Evolutionary conservation across 129 eudicot species (phyloP).

Genomic region (Flaveria bidentis): DNA sequence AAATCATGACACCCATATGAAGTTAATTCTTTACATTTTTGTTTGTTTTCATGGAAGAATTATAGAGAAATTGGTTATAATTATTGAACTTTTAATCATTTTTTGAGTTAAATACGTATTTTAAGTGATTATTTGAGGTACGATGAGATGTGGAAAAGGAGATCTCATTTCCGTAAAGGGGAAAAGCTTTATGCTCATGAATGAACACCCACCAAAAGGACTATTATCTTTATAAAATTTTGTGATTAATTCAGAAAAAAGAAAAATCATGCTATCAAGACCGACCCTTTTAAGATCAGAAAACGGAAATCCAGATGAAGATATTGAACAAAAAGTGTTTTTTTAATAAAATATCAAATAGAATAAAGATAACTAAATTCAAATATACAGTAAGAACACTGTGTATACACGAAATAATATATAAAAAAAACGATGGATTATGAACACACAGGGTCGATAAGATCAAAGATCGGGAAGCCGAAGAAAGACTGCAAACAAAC

Average conservation of each 20-base stretch:
- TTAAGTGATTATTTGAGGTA: slow-evolving; percentile 40
- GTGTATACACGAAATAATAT: slow-evolving; percentile 7
- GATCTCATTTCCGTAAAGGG: slow-evolving; percentile 77
- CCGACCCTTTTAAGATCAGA: background rate
- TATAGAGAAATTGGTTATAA: background rate
- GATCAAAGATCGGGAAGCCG: slow-evolving; percentile 9
- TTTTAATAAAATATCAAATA: background rate
- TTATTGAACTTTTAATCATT: slow-evolving; percentile 3
- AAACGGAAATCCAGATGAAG: background rate
- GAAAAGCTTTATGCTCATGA: slow-evolving; percentile 61
- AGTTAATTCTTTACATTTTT: slow-evolving; percentile 10
- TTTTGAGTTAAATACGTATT: slow-evolving; percentile 10
- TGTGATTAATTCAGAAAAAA: background rate
- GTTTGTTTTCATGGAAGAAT: background rate
- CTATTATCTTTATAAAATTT: slow-evolving; percentile 28
- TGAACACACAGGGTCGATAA: slow-evolving; percentile 6
- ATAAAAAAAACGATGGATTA: background rate
- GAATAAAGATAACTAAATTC: background rate
- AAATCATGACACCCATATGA: slow-evolving; percentile 48
- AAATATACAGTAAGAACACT: slow-evolving; percentile 22
- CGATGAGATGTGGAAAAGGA: slow-evolving; percentile 72
- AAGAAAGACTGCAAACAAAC: background rate
- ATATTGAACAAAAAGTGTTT: background rate
- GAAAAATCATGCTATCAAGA: background rate
- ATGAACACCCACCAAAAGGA: slow-evolving; percentile 54